phyloP scores from a whole-genome alignment of 192 early-diverging fungal species.

The Thamnidium elegans region DNA sequence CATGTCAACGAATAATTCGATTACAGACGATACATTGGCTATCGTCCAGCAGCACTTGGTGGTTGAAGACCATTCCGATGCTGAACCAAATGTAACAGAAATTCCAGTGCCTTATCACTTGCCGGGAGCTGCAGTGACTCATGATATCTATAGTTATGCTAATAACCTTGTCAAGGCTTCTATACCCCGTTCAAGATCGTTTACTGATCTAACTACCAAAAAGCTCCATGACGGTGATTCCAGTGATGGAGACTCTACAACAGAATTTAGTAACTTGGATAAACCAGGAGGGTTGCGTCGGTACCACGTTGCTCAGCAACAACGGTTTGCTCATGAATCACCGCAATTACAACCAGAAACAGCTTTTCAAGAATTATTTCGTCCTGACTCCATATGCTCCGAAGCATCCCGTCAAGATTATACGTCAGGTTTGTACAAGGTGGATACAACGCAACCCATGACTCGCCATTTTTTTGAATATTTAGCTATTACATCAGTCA shows the following conservation, averaged over 20 bases:
- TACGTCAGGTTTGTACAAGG: neutral
- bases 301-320: conserved; percentile 64
- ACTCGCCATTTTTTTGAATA: conserved; percentile 36
- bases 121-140: conserved; percentile 41
- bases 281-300: conserved; percentile 83
- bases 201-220: conserved; percentile 7
- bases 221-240: no score
- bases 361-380: conserved; percentile 23
- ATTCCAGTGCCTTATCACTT: conserved; percentile 41
- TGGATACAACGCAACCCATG: neutral
- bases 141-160: conserved; percentile 44
- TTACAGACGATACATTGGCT: no score
- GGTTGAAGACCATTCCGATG: neutral
- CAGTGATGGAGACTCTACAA: no score
- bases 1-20: no score
- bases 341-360: neutral
- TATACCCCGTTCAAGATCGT: conserved; percentile 28
- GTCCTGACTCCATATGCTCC: conserved; percentile 19
- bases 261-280: conserved; percentile 46
- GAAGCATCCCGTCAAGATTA: no score
- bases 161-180: conserved; percentile 27
- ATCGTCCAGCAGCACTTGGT: neutral
- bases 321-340: neutral
- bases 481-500: conserved; percentile 38
- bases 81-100: neutral